Evolutionary conservation across 345 rosid genomes (phyloP).

Genomic region (Conringia planisiliqua): DNA sequence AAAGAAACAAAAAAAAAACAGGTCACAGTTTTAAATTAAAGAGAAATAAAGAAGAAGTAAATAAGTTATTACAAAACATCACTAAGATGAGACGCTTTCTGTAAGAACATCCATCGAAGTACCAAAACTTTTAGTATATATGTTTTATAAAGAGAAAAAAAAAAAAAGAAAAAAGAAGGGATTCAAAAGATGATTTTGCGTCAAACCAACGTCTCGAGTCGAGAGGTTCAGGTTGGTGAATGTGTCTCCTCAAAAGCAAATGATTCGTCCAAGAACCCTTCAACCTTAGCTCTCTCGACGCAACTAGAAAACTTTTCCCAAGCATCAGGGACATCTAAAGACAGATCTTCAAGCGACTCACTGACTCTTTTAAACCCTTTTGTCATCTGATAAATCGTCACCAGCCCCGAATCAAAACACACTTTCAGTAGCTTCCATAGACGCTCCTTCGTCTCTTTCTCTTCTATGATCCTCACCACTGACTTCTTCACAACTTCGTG

Average conservation of each 20-base stretch:
- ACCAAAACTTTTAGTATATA: conserved; percentile 20
- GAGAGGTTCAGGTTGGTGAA: conserved; percentile 9
- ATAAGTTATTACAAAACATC: conserved; percentile 11
- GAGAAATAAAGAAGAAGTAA: background rate
- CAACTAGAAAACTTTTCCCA: conserved; percentile 43
- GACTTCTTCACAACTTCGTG: conserved; percentile 84
- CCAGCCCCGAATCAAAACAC: conserved; percentile 64
- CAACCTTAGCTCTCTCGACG: conserved; percentile 57
- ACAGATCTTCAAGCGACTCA: conserved; percentile 73
- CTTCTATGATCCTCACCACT: conserved; percentile 55
- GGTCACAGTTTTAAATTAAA: background rate
- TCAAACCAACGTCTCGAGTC: background rate
- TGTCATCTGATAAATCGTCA: conserved; percentile 71
- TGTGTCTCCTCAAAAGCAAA: conserved; percentile 30
- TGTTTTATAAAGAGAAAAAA: background rate
- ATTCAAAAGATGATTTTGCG: background rate
- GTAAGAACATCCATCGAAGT: background rate
- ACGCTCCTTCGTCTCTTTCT: conserved; percentile 50
- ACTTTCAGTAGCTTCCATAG: conserved; percentile 53
- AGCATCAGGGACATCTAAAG: conserved; percentile 83
- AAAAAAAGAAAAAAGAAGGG: background rate
- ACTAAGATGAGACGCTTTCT: conserved; percentile 13
- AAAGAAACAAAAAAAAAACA: background rate
- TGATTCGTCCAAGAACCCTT: conserved; percentile 74
- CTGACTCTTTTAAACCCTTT: conserved; percentile 70